Percentiles rank a stretch among this genome's conserved stretches.
Evolutionary conservation across 2,329 filamentous ascomycete genomes (phyloP).

Genomic region (Drechslerella coelobrocha): DNA sequence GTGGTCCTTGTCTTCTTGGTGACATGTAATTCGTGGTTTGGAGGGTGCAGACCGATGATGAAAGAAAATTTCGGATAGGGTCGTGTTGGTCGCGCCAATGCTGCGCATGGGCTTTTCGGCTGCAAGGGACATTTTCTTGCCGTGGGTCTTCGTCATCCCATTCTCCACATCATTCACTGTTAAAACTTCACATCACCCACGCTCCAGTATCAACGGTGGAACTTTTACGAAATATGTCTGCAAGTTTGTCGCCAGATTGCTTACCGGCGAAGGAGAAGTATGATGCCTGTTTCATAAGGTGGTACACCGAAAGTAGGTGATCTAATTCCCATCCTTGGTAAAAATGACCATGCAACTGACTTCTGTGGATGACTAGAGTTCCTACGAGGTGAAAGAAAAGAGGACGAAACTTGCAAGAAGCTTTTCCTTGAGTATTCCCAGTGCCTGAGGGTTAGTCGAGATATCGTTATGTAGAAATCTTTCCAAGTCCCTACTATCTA

Average conservation of each 20-base stretch:
- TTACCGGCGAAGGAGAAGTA: slow-evolving; percentile 71
- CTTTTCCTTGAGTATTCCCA: slow-evolving; percentile 88
- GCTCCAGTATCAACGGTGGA: neutral
- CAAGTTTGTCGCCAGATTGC: slow-evolving; percentile 51
- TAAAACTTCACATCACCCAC: neutral
- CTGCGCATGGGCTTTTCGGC: slow-evolving; percentile 2
- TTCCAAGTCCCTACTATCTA: slow-evolving; percentile 10
- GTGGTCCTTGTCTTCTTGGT: neutral
- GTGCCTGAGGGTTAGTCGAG: slow-evolving; percentile 74
- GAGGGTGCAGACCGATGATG: neutral
- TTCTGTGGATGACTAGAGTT: slow-evolving; percentile 73
- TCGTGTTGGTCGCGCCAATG: neutral
- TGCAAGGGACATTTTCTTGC: slow-evolving; percentile 7
- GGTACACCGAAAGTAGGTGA: slow-evolving; percentile 96
- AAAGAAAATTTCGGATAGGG: slow-evolving; percentile 9
- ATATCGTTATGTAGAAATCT: slow-evolving; percentile 26
- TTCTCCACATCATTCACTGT: neutral
- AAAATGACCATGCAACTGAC: slow-evolving; percentile 49
- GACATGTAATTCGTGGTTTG: neutral
- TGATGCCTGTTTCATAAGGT: slow-evolving; percentile 96
- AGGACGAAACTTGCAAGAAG: slow-evolving; percentile 78
- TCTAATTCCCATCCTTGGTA: neutral
- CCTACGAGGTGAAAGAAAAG: slow-evolving; percentile 79
- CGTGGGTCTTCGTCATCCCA: slow-evolving; percentile 5
- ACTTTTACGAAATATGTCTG: slow-evolving; percentile 29